Evolutionary conservation across 768 basidiomycete species (phyloP), one percentile per base, ranked within the genome.

Genomic region (Tephrocybe sp.): DNA sequence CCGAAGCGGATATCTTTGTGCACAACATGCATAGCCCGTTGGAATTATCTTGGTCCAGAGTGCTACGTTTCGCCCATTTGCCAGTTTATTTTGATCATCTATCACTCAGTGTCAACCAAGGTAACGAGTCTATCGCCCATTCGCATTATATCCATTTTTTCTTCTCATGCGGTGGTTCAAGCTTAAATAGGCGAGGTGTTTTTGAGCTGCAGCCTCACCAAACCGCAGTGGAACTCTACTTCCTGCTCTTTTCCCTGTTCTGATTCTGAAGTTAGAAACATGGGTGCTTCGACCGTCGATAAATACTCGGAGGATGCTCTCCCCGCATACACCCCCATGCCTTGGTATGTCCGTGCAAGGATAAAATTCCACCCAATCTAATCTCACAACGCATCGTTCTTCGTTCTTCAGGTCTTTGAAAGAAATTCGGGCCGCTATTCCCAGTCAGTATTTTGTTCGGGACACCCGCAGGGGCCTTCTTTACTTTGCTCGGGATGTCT

Each of bases 341-440:
- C 70, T 46, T 79, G 76, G 77, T 76, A 58, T 31, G 66, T 34
- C 53, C 38, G 10, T 7, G n/a, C n/a, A 34, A 33, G 16, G 4
- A n/a, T n/a, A 10, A 22, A 10, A 7, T 19, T 36, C 12, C 30
- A 14, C 20, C 12, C 22, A 14, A 30, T 31, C 36, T 41, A 20
- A 35, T 44, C 13, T 22, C 22, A n/a, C n/a, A 12, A 2, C 19
- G 22, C 19, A 8, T 43, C 6, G 33, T 31, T n/a, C 10, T n/a
- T n/a, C n/a, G n/a, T n/a, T n/a, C n/a, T n/a, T n/a, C 41, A 79
- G 77, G 76, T 68, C 75, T 26, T 64, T 80, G 31, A 72, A 74
- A 49, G 74, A 80, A 52, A 80, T 82, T 40, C 70, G 76, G 17
- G 71, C 65, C 33, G 76, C 75, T 10, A 78, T 82, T 36, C 79